phyloP scores from a whole-genome alignment of 768 basidiomycete species.

The Dentipellis fragilis region DNA sequence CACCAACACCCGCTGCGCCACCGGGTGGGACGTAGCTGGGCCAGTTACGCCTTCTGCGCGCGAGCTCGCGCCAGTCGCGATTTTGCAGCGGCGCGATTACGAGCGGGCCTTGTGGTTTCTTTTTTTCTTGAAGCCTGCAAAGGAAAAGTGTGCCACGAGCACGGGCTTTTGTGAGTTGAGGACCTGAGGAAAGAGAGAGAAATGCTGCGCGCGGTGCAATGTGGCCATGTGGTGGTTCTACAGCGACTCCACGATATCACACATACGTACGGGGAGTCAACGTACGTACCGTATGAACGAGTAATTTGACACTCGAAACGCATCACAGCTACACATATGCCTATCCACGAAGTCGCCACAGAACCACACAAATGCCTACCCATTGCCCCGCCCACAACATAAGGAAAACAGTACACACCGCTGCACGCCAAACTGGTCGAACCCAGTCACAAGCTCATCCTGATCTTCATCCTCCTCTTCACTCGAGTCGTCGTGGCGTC shows the following conservation, averaged over 20 bases:
- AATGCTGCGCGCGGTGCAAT: neutral
- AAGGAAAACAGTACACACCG: slow-evolving; percentile 53
- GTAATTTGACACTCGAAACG: no score
- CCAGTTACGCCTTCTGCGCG: slow-evolving; percentile 50
- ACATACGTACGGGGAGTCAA: no score
- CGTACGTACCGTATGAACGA: no score
- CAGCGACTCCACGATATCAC: no score
- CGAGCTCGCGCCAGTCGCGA: slow-evolving; percentile 81
- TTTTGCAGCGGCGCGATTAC: slow-evolving; percentile 84
- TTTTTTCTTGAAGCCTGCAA: slow-evolving; percentile 31
- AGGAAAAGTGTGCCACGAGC: slow-evolving; percentile 13
- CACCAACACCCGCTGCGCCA: slow-evolving; percentile 42
- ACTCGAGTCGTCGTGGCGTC: slow-evolving; percentile 27
- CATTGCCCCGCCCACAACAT: neutral
- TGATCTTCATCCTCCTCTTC: slow-evolving; percentile 37
- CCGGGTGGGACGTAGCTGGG: slow-evolving; percentile 52
- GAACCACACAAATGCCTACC: no score
- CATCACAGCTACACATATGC: no score
- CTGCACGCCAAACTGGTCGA: slow-evolving; percentile 66
- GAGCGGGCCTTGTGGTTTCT: slow-evolving; percentile 45
- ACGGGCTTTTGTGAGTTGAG: slow-evolving; percentile 65
- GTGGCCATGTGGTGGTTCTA: no score
- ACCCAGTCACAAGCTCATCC: slow-evolving; percentile 64
- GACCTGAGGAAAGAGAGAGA: slow-evolving; percentile 26
- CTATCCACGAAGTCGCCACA: no score